These are phyloP conservation scores for Mycena vitilis DNA, from an alignment of 768 basidiomycete genomes.

Conservation along the genomic window DNA sequence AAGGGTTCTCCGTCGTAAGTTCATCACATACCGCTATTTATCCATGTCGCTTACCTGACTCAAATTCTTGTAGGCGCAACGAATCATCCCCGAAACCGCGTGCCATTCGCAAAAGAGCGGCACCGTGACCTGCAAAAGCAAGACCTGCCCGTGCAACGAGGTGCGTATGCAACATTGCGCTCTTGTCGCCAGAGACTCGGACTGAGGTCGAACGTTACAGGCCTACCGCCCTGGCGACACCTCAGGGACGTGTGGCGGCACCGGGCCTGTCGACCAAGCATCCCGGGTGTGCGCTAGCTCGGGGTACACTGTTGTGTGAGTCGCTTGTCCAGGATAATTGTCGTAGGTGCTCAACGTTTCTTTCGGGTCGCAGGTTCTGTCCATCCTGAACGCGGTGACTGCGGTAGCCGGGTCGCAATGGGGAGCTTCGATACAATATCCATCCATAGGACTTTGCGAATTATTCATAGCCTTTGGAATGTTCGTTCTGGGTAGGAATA, in stretches of 20 bases:
- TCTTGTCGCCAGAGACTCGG: no score
- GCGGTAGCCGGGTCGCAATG: no score
- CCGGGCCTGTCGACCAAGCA: constrained; percentile 10
- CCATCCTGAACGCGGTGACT: no score
- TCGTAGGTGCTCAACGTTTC: no score
- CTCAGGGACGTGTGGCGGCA: constrained; percentile 18
- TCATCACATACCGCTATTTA: no score
- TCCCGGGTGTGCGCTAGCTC: neutral
- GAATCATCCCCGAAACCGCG: neutral
- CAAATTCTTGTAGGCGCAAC: neutral
- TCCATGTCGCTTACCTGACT: no score
- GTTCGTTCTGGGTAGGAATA: no score
- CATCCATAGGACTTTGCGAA: no score
- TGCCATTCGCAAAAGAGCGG: no score
- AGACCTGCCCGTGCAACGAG: neutral
- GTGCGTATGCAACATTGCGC: neutral
- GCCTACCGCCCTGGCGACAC: constrained; percentile 15
- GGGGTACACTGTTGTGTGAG: constrained; percentile 2
- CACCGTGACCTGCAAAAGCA: neutral
- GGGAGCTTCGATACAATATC: no score
- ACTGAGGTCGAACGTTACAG: neutral
- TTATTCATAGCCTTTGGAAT: no score
- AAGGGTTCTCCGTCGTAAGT: constrained; percentile 18
- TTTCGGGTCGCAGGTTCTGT: no score
- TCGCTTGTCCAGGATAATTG: neutral